Percentiles rank a stretch among this genome's conserved stretches.
Evolutionary conservation across 352 stramenopile genomes (phyloP).

Genomic region (Aphanomyces cochlioides): DNA sequence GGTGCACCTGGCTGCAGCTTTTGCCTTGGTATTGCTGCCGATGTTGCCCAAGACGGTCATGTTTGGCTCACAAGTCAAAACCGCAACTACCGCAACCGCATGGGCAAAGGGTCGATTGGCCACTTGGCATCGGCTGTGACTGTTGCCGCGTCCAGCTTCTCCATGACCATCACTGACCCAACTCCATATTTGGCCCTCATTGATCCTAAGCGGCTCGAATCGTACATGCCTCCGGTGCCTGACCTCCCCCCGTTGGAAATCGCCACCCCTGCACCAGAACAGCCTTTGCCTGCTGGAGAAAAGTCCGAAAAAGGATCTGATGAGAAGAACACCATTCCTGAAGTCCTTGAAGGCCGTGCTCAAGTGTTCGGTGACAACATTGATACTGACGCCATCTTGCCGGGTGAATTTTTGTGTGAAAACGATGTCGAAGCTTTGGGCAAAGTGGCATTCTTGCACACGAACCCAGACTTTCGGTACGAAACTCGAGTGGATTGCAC

Average conservation of each 20-base stretch:
- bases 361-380: slow-evolving; percentile 88
- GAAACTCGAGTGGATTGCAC: not conserved
- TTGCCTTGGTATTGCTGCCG: slow-evolving; percentile 77
- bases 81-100: slow-evolving; percentile 85
- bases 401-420: slow-evolving; percentile 74
- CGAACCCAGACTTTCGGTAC: slow-evolving; percentile 75
- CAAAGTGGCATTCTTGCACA: slow-evolving; percentile 81
- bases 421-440: slow-evolving; percentile 82
- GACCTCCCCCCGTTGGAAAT: slow-evolving; percentile 42
- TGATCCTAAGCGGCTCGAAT: slow-evolving; percentile 61
- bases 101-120: slow-evolving; percentile 75
- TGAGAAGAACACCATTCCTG: slow-evolving; percentile 37
- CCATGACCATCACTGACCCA: slow-evolving; percentile 74
- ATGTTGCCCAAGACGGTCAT: slow-evolving; percentile 75
- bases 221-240: slow-evolving; percentile 51
- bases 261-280: slow-evolving; percentile 52
- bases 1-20: slow-evolving; percentile 75
- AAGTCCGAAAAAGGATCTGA: slow-evolving; percentile 37
- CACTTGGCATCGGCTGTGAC: slow-evolving; percentile 78
- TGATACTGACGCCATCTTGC: slow-evolving; percentile 84
- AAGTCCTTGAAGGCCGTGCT: slow-evolving; percentile 56
- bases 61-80: slow-evolving; percentile 83
- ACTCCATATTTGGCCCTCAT: slow-evolving; percentile 70
- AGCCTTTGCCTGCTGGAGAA: slow-evolving; percentile 35
- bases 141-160: slow-evolving; percentile 78